Base-by-base conservation (phyloP, 495 filamentous ascomycete genomes). In the Aspergillus nanangensis region DNA sequence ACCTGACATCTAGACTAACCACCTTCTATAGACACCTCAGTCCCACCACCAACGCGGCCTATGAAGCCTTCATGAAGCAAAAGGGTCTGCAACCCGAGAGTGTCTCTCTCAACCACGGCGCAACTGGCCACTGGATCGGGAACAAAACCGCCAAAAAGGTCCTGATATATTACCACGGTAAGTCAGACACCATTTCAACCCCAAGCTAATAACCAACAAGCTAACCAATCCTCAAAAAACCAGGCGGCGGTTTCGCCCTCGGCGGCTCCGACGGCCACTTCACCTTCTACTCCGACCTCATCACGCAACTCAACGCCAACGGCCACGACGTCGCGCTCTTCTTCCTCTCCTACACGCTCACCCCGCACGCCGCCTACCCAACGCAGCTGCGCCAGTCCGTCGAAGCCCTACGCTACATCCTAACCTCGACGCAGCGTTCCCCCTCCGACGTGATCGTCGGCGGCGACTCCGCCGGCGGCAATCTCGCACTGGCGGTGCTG, bases 381-480 rank as follows among this genome's bases (percentile, higher is more conserved):
- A 72, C 66, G 2, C 81, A 85, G 52, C 65, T 84, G 13, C 65
- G 66, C 45, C 77, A 85, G 61, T 74, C 74, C 15, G 63, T 71
- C 43, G 67, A 65, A 23, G 65, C 70, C 15, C 65, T 86, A n/a
- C 65, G 69, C 10, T 71, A 81, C 59, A 64, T 82, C 34, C 57
- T 83, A 37, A 59, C 53, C 5, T 49, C 63, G 4, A 61, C 61
- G 0, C 55, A 52, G 10, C 66, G 66, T 15, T 57, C 61, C 9
- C 75, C 78, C 0, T 41, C 58, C 7, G 59, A 72, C 44, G 63
- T 87, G 22, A 48, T 76, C 35, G 39, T 87, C 0, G 77, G 62
- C 20, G 83, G 83, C 9, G 82, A 87, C 58, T 83, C 80, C 2
- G 83, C 83, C 0, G 81, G 83, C 44, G 83, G 66, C 1, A 84